Percentiles rank a stretch among this genome's conserved stretches.
Conservation (phyloP, 1,139 yeast genomes). For the Taphrina communis region DNA sequence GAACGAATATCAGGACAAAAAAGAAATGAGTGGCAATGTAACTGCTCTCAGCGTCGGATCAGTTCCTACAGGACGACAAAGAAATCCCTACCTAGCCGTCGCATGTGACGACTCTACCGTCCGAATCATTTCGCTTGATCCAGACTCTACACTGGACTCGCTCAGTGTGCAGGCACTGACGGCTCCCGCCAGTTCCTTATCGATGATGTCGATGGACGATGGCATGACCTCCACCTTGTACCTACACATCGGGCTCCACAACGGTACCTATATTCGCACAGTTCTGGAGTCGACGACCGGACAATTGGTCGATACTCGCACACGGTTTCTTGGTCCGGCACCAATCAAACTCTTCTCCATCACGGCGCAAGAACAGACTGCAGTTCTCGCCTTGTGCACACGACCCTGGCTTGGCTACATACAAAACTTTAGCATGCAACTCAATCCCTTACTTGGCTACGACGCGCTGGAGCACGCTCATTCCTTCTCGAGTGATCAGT, state of each 20-base stretch:
- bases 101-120: conserved; percentile 77
- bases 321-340: conserved; percentile 74
- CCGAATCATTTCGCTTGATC: conserved; percentile 69
- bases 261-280: conserved; percentile 78
- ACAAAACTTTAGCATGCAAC: conserved; percentile 48
- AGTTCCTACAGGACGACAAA: conserved; percentile 57
- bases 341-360: conserved; percentile 62
- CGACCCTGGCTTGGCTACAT: conserved; percentile 56
- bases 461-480: conserved; percentile 55
- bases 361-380: conserved; percentile 49
- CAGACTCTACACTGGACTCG: conserved; percentile 66
- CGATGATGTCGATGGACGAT: conserved; percentile 55
- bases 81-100: conserved; percentile 67
- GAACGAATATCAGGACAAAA: conserved; percentile 69
- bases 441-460: conserved; percentile 50
- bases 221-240: conserved; percentile 48
- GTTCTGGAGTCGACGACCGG: conserved; percentile 67
- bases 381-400: conserved; percentile 54
- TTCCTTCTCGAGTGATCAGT: conserved; percentile 69
- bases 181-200: conserved; percentile 62
- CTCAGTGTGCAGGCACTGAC: conserved; percentile 72
- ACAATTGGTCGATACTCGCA: conserved; percentile 67
- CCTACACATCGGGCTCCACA: conserved; percentile 79
- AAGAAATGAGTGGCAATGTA: conserved; percentile 63
- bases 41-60: conserved; percentile 64